Evolutionary conservation across 768 basidiomycete species (phyloP).

Genomic region (Termitomyces heimii): DNA sequence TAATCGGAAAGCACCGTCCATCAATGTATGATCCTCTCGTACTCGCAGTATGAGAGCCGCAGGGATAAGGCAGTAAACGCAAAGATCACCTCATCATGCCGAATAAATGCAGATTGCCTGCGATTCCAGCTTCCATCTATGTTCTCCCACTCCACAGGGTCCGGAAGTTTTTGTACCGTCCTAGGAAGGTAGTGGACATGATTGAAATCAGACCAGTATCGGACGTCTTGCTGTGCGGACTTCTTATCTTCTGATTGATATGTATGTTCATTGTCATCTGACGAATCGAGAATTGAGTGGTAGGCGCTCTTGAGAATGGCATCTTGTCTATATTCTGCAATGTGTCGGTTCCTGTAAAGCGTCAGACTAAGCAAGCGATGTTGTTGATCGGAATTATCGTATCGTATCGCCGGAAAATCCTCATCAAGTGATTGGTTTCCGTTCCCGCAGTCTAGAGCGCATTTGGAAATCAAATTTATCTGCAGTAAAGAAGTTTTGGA

Average conservation of each 20-base stretch:
- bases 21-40: slow-evolving; percentile 50
- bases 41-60: not conserved
- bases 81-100: slow-evolving; percentile 45
- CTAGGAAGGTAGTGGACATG: slow-evolving; percentile 60
- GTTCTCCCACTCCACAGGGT: slow-evolving; percentile 49
- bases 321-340: slow-evolving; percentile 47
- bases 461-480: slow-evolving; percentile 62
- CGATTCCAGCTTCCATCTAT: slow-evolving; percentile 50
- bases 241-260: slow-evolving; percentile 4
- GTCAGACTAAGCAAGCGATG: not conserved
- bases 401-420: slow-evolving; percentile 14
- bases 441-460: slow-evolving; percentile 28
- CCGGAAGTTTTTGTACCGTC: slow-evolving; percentile 59
- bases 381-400: slow-evolving; percentile 3
- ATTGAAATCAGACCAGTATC: slow-evolving; percentile 68
- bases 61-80: not conserved
- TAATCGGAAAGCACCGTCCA: slow-evolving; percentile 63
- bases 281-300: slow-evolving; percentile 35
- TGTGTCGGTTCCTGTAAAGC: slow-evolving; percentile 34
- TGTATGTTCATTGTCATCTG: slow-evolving; percentile 6
- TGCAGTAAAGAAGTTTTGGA: slow-evolving; percentile 20
- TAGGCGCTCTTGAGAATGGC: slow-evolving; percentile 50
- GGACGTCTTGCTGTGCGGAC: slow-evolving; percentile 25
- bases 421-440: slow-evolving; percentile 15
- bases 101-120: slow-evolving; percentile 45